A percentile compares a stretch with the other conserved stretches of the same genome.
Evolutionary conservation across 257 asterid genomes (phyloP).

Genomic region (Scutellaria galericulata): DNA sequence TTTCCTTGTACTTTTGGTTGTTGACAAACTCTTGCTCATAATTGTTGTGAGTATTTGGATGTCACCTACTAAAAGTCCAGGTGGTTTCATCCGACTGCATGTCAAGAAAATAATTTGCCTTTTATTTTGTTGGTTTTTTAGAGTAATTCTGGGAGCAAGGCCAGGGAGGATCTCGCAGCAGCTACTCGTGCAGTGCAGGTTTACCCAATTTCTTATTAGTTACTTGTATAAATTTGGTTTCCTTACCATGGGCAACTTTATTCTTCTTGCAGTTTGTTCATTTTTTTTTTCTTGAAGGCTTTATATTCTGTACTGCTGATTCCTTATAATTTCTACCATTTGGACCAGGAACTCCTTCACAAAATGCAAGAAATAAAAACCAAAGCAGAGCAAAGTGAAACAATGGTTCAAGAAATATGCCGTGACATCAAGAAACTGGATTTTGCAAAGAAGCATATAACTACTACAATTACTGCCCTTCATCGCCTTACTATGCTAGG

Average conservation of each 20-base stretch:
- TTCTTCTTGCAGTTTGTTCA: constrained; percentile 23
- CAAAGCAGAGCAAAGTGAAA: constrained; percentile 99
- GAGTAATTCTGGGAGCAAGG: constrained; percentile 99
- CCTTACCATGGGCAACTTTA: constrained; percentile 26
- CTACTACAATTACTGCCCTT: constrained; percentile 96
- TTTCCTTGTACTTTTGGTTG: not conserved
- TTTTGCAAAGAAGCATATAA: constrained; percentile 97
- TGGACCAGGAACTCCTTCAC: constrained; percentile 87
- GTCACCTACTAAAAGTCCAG: not conserved
- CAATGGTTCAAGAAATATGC: constrained; percentile 99
- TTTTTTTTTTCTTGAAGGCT: constrained; percentile 23
- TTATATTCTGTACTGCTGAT: constrained; percentile 11
- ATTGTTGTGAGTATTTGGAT: not conserved
- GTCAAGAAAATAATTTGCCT: constrained; percentile 4
- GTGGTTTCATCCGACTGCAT: constrained; percentile 21
- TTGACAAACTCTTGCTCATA: constrained; percentile 14
- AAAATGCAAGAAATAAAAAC: constrained; percentile 96
- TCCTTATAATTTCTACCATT: constrained; percentile 28
- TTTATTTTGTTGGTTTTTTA: constrained; percentile 29
- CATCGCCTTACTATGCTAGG: constrained; percentile 99
- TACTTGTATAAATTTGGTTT: constrained; percentile 30
- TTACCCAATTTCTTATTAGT: constrained; percentile 34
- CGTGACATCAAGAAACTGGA: constrained; percentile 98
- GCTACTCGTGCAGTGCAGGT: constrained; percentile 98
- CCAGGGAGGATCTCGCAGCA: constrained; percentile 97